Evolutionary conservation across 192 early-diverging fungal genomes (phyloP).

Genomic region (Endogone sp.): DNA sequence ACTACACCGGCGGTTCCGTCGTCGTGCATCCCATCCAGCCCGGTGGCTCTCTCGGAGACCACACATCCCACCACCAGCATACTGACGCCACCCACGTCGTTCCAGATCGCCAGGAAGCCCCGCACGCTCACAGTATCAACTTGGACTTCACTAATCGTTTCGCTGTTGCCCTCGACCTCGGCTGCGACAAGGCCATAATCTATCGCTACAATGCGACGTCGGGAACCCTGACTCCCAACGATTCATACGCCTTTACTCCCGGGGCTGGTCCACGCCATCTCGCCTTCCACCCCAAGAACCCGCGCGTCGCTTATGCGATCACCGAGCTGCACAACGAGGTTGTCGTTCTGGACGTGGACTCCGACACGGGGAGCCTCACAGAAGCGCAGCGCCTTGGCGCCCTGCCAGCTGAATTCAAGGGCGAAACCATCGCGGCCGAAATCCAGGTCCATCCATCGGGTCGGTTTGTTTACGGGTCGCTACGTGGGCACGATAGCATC

Average conservation of each 20-base stretch:
- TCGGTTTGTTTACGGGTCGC: constrained; percentile 21
- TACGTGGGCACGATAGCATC: constrained; percentile 27
- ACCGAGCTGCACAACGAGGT: constrained; percentile 25
- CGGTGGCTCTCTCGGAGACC: constrained; percentile 7
- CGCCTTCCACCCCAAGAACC: constrained; percentile 21
- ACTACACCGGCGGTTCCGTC: constrained; percentile 25
- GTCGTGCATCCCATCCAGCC: constrained; percentile 6
- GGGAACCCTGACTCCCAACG: not conserved
- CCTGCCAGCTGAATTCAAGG: constrained; percentile 19
- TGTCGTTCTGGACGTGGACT: constrained; percentile 26
- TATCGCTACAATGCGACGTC: constrained; percentile 10
- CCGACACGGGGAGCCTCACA: constrained; percentile 11
- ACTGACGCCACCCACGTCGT: constrained; percentile 1
- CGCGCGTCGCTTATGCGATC: constrained; percentile 20
- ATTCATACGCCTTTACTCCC: constrained; percentile 7
- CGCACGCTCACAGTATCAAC: constrained; percentile 28
- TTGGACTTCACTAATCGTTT: constrained; percentile 11
- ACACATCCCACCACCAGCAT: not conserved
- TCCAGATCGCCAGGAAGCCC: constrained; percentile 23
- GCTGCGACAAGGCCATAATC: constrained; percentile 16
- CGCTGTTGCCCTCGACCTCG: constrained; percentile 26
- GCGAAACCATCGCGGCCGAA: constrained; percentile 12
- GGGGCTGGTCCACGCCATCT: constrained; percentile 32
- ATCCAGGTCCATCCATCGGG: constrained; percentile 24
- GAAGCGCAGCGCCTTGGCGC: constrained; percentile 19